Percentiles rank a stretch among this genome's conserved stretches.
phyloP scores from a whole-genome alignment of 2,329 filamentous ascomycete species.

The Paracorniculantispora psalliotae region DNA sequence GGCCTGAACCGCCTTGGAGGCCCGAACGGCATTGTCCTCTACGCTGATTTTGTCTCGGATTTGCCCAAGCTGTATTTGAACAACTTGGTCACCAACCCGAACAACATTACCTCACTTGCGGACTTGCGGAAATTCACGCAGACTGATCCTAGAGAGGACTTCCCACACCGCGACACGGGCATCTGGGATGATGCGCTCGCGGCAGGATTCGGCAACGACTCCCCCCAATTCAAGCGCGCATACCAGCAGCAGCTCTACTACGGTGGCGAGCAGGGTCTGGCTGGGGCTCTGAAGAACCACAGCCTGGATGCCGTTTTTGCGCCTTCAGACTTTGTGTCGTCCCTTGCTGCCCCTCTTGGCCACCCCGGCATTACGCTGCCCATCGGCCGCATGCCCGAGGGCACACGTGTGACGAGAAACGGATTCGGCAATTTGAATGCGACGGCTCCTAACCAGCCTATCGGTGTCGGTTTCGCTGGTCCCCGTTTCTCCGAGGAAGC shows the following conservation, averaged over 20 bases:
- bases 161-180: slow-evolving; percentile 50
- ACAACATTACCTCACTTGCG: slow-evolving; percentile 43
- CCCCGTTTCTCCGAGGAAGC: slow-evolving; percentile 53
- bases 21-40: slow-evolving; percentile 41
- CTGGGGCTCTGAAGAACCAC: slow-evolving; percentile 50
- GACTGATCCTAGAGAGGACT: slow-evolving; percentile 45
- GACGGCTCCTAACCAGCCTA: slow-evolving; percentile 51
- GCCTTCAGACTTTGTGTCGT: slow-evolving; percentile 37
- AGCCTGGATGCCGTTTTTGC: slow-evolving; percentile 56
- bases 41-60: slow-evolving; percentile 52
- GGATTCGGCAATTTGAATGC: slow-evolving; percentile 45
- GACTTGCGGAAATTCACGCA: slow-evolving; percentile 52
- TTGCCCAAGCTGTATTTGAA: slow-evolving; percentile 47
- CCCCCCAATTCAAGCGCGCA: slow-evolving; percentile 49
- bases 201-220: slow-evolving; percentile 50
- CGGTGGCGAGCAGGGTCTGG: slow-evolving; percentile 51
- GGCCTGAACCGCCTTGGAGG: slow-evolving; percentile 32
- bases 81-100: slow-evolving; percentile 50
- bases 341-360: slow-evolving; percentile 51
- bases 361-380: slow-evolving; percentile 58
- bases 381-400: slow-evolving; percentile 51
- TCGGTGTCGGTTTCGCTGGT: slow-evolving; percentile 60
- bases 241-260: slow-evolving; percentile 50
- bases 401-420: slow-evolving; percentile 42
- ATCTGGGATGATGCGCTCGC: slow-evolving; percentile 49